phyloP scores from a whole-genome alignment of 768 basidiomycete genomes.

The Amanita fuliginea region DNA sequence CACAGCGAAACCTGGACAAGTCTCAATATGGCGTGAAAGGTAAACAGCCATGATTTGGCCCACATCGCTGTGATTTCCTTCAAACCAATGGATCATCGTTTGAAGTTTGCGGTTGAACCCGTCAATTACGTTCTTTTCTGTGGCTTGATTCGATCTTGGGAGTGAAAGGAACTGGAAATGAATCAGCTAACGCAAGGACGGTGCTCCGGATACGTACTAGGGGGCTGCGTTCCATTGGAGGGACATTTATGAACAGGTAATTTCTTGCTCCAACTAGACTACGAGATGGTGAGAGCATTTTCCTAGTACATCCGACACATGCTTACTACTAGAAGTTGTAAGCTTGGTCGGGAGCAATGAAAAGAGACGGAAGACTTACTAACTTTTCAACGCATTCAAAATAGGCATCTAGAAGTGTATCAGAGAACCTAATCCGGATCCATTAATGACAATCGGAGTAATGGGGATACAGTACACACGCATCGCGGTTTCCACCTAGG shows the following conservation, averaged over 20 bases:
- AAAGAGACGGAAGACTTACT: slow-evolving; percentile 18
- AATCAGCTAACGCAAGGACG: not conserved
- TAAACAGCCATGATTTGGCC: slow-evolving; percentile 9
- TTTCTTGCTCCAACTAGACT: slow-evolving; percentile 44
- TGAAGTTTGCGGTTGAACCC: slow-evolving; percentile 42
- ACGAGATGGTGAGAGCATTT: not conserved
- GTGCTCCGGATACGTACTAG: slow-evolving; percentile 17
- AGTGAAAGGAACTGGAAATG: slow-evolving; percentile 36
- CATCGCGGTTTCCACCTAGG: slow-evolving; percentile 30
- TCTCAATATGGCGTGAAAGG: not conserved
- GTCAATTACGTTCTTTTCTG: slow-evolving; percentile 34
- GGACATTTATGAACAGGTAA: slow-evolving; percentile 39
- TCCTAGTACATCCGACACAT: slow-evolving; percentile 2
- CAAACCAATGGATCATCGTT: slow-evolving; percentile 27
- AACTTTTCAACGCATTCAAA: slow-evolving; percentile 40
- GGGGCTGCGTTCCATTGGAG: slow-evolving; percentile 30
- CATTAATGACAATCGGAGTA: not conserved
- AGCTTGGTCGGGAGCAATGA: slow-evolving; percentile 4
- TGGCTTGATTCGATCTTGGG: slow-evolving; percentile 23
- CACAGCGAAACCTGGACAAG: slow-evolving; percentile 31
- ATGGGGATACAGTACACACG: slow-evolving; percentile 23
- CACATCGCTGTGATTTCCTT: slow-evolving; percentile 34
- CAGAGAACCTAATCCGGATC: slow-evolving; percentile 28
- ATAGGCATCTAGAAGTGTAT: slow-evolving; percentile 34
- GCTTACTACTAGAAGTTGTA: slow-evolving; percentile 20